Evolutionary conservation across 2,329 filamentous ascomycete species (phyloP).

Genomic region (Colletotrichum sp.): DNA sequence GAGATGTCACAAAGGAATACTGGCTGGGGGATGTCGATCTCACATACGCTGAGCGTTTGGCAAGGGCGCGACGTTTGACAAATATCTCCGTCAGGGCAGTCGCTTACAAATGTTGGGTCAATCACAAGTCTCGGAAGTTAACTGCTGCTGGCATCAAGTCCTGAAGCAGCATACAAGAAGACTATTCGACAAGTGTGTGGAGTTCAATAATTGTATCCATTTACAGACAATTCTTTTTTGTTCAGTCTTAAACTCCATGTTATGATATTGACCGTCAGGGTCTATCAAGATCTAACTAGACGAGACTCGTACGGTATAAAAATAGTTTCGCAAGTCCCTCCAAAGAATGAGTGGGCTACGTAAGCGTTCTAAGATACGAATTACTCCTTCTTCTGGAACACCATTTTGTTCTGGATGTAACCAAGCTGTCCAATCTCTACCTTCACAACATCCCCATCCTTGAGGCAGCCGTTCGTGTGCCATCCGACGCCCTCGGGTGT

Average conservation of each 20-base stretch:
- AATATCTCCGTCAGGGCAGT: background rate
- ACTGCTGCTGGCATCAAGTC: background rate
- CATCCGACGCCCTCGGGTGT: slow-evolving; percentile 39
- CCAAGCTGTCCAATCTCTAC: background rate
- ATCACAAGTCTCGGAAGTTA: background rate
- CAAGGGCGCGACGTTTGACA: background rate
- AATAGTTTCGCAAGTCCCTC: background rate
- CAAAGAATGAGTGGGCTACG: background rate
- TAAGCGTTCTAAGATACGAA: background rate
- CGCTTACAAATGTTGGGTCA: background rate
- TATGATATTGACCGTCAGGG: background rate
- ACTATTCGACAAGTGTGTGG: background rate
- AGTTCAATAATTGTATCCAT: background rate
- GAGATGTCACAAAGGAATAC: background rate
- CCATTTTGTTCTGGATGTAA: background rate
- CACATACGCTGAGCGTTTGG: background rate
- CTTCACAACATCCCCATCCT: background rate
- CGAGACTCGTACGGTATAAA: background rate
- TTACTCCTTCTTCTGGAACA: background rate
- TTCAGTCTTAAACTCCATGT: background rate
- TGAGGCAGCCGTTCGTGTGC: background rate
- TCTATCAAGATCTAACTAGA: background rate
- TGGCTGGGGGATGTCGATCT: background rate
- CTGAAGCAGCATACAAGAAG: background rate
- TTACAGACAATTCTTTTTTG: background rate